Base-by-base conservation (phyloP, 768 basidiomycete genomes). In the Sistotremastrum suecicum region DNA sequence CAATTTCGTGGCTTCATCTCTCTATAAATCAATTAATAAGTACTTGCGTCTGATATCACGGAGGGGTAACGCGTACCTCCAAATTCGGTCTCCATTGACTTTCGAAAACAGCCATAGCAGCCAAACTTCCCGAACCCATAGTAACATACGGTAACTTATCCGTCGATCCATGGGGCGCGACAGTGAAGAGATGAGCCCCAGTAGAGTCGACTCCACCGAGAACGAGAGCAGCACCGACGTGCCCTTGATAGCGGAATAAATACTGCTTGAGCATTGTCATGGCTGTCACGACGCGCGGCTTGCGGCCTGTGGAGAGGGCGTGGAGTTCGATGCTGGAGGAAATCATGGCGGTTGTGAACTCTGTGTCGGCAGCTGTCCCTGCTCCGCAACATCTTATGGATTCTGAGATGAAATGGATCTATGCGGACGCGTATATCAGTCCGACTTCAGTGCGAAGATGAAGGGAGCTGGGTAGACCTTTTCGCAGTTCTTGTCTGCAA, bases 401-500 rank as follows among this genome's bases (percentile, higher is more conserved):
- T 49, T 95, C 90, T 3, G 90, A 80, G 59, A 99, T 85, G 64
- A 82, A 98, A 63, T 99, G 95, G 56, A 99, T 99, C 94, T 98
- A 52, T 7, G 36, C 4, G 41, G 42, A 37, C 37, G 32, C 29
- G 40, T 33, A 40, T 39, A 31, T 33, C n/a, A 35, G 33, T 37
- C 6, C 34, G 29, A 36, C 20, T 38, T 38, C 10, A 12, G 31
- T 43, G 39, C 37, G 37, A 20, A 8, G 41, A 51, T 45, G 41
- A 41, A 38, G 34, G 47, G 10, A 41, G 28, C 37, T 11, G 33
- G 5, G 53, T 66, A 41, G 46, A 92, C 94, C 83, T 99, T 99
- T 69, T 98, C 95, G 64, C 95, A 99, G 66, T 99, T 99, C 76
- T 99, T 98, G 69, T 98, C 94, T 0, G 89, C 89, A 30, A 99